These are phyloP conservation scores for Serendipita sp. DNA, from an alignment of 1,284 basidiomycete genomes.

Conservation along the genomic window DNA sequence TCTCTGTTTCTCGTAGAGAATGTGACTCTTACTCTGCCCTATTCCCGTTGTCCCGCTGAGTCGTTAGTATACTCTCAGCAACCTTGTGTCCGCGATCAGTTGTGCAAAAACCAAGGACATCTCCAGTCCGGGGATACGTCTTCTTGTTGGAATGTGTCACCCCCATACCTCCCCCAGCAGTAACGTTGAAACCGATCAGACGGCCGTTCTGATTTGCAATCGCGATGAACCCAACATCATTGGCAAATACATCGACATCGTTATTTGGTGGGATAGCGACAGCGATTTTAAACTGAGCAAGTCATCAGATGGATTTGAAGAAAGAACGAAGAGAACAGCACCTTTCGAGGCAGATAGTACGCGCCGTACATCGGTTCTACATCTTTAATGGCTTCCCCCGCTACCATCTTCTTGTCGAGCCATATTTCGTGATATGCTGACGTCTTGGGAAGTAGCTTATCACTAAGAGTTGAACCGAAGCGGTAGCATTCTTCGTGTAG, in stretches of 20 bases:
- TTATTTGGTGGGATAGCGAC: constrained; percentile 94
- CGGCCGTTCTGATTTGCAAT: constrained; percentile 63
- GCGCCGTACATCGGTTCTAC: constrained; percentile 94
- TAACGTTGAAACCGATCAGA: constrained; percentile 80
- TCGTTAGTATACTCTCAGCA: constrained; percentile 86
- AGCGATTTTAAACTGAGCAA: constrained; percentile 83
- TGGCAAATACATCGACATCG: constrained; percentile 91
- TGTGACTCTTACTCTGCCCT: constrained; percentile 57
- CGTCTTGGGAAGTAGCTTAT: constrained; percentile 79
- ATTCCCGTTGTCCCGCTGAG: constrained; percentile 93
- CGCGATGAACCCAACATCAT: constrained; percentile 92
- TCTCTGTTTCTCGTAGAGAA: constrained; percentile 9
- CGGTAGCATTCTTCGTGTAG: constrained; percentile 77
- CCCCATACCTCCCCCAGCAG: constrained; percentile 94
- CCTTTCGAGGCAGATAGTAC: constrained; percentile 92
- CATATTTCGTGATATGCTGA: constrained; percentile 98
- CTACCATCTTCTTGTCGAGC: constrained; percentile 91
- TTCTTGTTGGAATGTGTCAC: constrained; percentile 98
- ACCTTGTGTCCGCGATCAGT: constrained; percentile 76
- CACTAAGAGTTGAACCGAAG: constrained; percentile 77
- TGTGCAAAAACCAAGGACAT: constrained; percentile 86
- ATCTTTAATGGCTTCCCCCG: constrained; percentile 83
- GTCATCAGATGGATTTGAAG: neutral
- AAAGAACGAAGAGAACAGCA: constrained; percentile 20
- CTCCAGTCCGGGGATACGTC: constrained; percentile 86